A percentile compares a stretch with the other conserved stretches of the same genome.
Evolutionary conservation across 1,139 yeast species (phyloP).

Genomic region (Scheffersomyces cryptocercus): DNA sequence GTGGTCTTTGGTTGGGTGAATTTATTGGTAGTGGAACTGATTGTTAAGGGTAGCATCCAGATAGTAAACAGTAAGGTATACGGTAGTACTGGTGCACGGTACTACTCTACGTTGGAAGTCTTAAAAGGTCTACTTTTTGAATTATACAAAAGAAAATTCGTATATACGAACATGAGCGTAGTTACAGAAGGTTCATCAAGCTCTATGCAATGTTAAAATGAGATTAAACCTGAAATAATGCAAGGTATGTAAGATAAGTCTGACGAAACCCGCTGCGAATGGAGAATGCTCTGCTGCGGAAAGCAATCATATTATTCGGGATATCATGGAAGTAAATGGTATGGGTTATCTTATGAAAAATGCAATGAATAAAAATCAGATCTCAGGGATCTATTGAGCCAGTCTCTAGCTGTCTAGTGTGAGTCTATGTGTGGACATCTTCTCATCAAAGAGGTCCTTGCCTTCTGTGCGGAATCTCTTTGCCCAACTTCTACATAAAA

Average conservation of each 20-base stretch:
- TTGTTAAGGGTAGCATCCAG: no score
- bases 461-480: constrained; percentile 48
- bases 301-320: not conserved
- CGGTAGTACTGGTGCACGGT: no score
- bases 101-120: no score
- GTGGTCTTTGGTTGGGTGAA: no score
- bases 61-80: no score
- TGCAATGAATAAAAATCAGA: not conserved
- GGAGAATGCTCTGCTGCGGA: not conserved
- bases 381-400: not conserved
- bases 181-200: not conserved
- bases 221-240: not conserved
- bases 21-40: no score
- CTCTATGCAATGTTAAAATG: not conserved
- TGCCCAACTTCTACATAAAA: constrained; percentile 91
- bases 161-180: not conserved
- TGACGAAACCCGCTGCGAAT: not conserved
- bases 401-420: constrained; percentile 7
- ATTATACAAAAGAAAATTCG: not conserved
- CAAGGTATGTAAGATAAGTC: not conserved
- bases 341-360: not conserved
- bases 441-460: constrained; percentile 18
- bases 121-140: not conserved
- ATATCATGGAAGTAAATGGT: not conserved
- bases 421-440: constrained; percentile 16